phyloP scores from a whole-genome alignment of 108 stramenopile genomes.

The Nitzschia sp. region DNA sequence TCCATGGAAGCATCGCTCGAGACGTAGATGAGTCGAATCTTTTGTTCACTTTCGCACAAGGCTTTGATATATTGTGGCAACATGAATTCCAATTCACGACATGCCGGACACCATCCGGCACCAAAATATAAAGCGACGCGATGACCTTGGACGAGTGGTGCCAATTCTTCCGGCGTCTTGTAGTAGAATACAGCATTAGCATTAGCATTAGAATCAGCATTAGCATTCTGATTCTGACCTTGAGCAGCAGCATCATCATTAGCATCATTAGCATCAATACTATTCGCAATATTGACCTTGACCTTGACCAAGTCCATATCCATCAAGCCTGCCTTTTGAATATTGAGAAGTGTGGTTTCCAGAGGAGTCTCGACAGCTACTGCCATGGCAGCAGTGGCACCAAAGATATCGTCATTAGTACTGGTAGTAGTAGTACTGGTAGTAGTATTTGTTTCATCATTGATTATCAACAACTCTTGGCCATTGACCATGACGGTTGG shows the following conservation, averaged over 20 bases:
- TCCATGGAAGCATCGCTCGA: constrained; percentile 44
- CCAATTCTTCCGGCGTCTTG: too few relatives aligned
- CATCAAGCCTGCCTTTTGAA: not conserved
- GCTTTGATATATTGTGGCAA: constrained; percentile 46
- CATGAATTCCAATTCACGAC: constrained; percentile 61
- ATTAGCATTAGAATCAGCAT: too few relatives aligned
- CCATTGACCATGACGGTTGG: too few relatives aligned
- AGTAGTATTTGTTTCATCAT: too few relatives aligned
- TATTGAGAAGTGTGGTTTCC: not conserved
- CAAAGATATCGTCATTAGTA: not conserved
- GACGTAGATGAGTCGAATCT: constrained; percentile 60
- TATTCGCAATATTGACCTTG: not conserved
- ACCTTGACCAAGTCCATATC: not conserved
- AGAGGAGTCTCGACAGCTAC: not conserved
- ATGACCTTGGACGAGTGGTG: constrained; percentile 34
- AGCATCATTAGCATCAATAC: too few relatives aligned
- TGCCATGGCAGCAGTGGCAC: not conserved
- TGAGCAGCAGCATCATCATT: too few relatives aligned
- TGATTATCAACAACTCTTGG: too few relatives aligned
- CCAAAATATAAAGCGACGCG: constrained; percentile 69
- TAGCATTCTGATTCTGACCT: too few relatives aligned
- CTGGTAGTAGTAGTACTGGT: not conserved
- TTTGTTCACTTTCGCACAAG: constrained; percentile 30
- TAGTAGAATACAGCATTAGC: too few relatives aligned
- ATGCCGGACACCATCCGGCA: constrained; percentile 68